A percentile compares a stretch with the other conserved stretches of the same genome.
phyloP scores from a whole-genome alignment of 2,329 filamentous ascomycete species.

The Fonsecaea monophora region DNA sequence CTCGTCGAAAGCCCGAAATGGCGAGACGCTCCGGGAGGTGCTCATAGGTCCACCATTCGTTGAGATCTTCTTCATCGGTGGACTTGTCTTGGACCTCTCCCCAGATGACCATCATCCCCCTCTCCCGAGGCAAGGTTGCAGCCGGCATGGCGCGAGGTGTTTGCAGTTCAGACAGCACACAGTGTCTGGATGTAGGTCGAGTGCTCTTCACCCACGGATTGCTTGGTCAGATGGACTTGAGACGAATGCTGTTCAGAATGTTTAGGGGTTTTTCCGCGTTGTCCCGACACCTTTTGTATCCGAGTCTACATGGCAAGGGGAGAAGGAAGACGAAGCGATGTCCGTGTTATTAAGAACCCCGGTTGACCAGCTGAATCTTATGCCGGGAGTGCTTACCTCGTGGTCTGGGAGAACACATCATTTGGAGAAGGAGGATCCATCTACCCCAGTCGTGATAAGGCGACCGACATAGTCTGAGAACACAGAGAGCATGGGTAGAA shows the following conservation, averaged over 20 bases:
- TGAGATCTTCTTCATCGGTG: conserved; percentile 22
- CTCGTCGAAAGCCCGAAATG: conserved; percentile 23
- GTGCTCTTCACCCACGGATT: not conserved
- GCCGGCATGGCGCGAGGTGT: conserved; percentile 18
- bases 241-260: not conserved
- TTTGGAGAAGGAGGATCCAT: not conserved
- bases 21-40: conserved; percentile 27
- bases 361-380: conserved; percentile 19
- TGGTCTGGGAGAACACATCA: not conserved
- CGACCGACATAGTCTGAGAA: not conserved
- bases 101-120: conserved; percentile 25
- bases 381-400: not conserved
- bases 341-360: conserved; percentile 1
- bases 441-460: not conserved
- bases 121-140: conserved; percentile 19
- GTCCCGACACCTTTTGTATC: not conserved
- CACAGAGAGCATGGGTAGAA: not conserved
- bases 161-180: conserved; percentile 6
- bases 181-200: not conserved
- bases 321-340: conserved; percentile 16
- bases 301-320: conserved; percentile 12
- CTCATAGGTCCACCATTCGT: conserved; percentile 29
- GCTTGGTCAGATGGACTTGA: not conserved
- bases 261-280: not conserved
- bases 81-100: conserved; percentile 19